phyloP scores from a whole-genome alignment of 176 grass and related monocot species.

The Puya raimondii region DNA sequence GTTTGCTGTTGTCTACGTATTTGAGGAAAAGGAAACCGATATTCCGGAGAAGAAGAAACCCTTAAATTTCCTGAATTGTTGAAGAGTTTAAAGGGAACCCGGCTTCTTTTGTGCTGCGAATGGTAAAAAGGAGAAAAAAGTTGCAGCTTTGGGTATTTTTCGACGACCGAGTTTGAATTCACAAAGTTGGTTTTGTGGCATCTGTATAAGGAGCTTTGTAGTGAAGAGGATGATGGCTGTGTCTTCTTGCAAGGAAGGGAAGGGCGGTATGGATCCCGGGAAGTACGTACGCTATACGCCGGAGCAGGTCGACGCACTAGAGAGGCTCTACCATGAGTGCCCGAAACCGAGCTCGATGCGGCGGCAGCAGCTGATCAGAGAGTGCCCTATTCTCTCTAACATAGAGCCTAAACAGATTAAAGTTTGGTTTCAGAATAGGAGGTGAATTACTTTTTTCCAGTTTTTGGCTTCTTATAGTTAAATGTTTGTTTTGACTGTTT shows the following conservation, averaged over 20 bases:
- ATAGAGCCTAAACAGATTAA: constrained; percentile 86
- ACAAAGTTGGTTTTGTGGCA: background rate
- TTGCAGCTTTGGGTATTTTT: background rate
- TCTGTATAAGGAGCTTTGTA: constrained; percentile 21
- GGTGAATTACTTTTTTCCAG: constrained; percentile 13
- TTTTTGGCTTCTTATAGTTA: background rate
- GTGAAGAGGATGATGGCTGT: too few relatives aligned
- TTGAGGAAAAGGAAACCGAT: constrained; percentile 45
- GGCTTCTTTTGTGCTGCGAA: constrained; percentile 23
- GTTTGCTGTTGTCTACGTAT: constrained; percentile 51
- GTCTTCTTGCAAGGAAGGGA: constrained; percentile 31
- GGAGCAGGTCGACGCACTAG: constrained; percentile 76
- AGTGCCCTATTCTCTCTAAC: constrained; percentile 53
- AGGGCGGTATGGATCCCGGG: constrained; percentile 43
- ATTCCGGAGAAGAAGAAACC: constrained; percentile 23
- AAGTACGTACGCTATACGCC: constrained; percentile 82
- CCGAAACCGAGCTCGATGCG: constrained; percentile 68
- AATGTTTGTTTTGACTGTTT: background rate
- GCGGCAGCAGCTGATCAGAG: constrained; percentile 68
- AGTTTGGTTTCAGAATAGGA: constrained; percentile 85
- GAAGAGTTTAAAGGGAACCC: constrained; percentile 14
- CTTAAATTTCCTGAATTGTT: background rate
- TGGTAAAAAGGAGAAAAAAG: constrained; percentile 18
- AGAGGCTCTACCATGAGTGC: constrained; percentile 71
- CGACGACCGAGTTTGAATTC: background rate